phyloP scores from a whole-genome alignment of 164 flowering plant species.

The Magnolia sinica region DNA sequence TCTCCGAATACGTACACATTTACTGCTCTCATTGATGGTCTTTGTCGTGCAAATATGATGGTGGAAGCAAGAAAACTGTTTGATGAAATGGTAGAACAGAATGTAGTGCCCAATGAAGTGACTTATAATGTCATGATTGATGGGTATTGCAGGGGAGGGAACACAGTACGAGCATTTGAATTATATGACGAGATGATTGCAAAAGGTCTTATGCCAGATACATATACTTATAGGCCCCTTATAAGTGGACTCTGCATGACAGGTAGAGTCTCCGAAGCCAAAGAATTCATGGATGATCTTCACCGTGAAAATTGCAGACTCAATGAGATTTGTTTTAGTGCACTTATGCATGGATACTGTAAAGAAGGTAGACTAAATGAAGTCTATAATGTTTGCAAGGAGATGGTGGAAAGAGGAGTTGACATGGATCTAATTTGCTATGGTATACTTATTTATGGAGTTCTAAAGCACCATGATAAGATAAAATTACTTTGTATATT shows the following conservation, averaged over 20 bases:
- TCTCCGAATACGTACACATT: constrained; percentile 68
- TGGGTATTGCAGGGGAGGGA: constrained; percentile 68
- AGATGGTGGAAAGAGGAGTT: constrained; percentile 66
- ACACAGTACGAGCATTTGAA: constrained; percentile 63
- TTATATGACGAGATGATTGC: constrained; percentile 68
- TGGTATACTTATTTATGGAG: constrained; percentile 65
- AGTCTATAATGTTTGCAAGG: constrained; percentile 47
- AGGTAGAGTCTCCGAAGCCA: constrained; percentile 72
- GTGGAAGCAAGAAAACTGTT: constrained; percentile 57
- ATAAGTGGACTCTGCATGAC: constrained; percentile 71
- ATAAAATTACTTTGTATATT: constrained; percentile 31
- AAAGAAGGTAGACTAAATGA: constrained; percentile 71
- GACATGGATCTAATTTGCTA: constrained; percentile 73
- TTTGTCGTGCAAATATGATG: constrained; percentile 62
- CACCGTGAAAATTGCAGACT: constrained; percentile 41
- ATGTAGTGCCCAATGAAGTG: constrained; percentile 62
- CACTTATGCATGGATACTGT: constrained; percentile 74
- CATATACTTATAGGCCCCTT: constrained; percentile 75
- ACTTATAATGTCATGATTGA: constrained; percentile 89
- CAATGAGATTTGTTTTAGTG: constrained; percentile 72
- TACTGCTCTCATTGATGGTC: constrained; percentile 69
- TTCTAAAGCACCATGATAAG: constrained; percentile 37
- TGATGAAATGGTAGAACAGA: constrained; percentile 48
- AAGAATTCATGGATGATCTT: constrained; percentile 66
- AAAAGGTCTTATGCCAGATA: constrained; percentile 70